Evolutionary conservation across 1,284 basidiomycete species (phyloP).

Genomic region (Ganoderma multipileum): DNA sequence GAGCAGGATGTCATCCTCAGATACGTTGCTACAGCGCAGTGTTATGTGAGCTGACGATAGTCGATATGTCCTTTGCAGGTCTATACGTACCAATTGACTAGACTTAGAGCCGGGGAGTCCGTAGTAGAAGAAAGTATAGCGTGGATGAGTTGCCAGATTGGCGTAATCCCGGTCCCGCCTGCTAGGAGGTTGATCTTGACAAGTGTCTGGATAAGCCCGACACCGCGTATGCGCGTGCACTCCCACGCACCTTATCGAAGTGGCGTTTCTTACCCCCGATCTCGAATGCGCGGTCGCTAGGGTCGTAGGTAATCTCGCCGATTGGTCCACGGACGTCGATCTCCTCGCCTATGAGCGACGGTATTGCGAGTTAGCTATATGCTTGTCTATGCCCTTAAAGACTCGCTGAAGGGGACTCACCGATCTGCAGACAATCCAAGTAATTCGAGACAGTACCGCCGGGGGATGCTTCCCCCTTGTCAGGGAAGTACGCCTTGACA

Average conservation of each 20-base stretch:
- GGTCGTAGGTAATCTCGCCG: constrained; percentile 32
- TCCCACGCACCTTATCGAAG: constrained; percentile 28
- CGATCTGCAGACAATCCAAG: constrained; percentile 34
- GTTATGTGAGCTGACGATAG: background rate
- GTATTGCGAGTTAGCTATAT: background rate
- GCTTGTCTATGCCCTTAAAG: background rate
- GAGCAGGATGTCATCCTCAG: constrained; percentile 34
- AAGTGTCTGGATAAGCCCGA: background rate
- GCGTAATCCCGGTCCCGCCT: constrained; percentile 35
- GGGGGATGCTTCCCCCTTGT: constrained; percentile 26
- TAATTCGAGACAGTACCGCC: constrained; percentile 37
- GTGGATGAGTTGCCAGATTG: constrained; percentile 38
- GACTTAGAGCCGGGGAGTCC: constrained; percentile 29
- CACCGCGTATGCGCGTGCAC: background rate
- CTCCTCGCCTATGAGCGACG: constrained; percentile 28
- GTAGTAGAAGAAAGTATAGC: constrained; percentile 29
- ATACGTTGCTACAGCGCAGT: constrained; percentile 35
- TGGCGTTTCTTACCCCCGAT: constrained; percentile 28
- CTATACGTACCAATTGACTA: constrained; percentile 31
- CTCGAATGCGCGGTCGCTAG: constrained; percentile 28
- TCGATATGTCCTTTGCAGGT: background rate
- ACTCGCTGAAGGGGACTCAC: constrained; percentile 23
- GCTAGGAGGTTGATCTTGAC: constrained; percentile 36
- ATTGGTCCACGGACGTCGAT: constrained; percentile 35
- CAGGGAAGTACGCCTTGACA: constrained; percentile 37